Base-by-base conservation (phyloP, 768 basidiomycete genomes). In the Leccinellum rugosiceps region DNA sequence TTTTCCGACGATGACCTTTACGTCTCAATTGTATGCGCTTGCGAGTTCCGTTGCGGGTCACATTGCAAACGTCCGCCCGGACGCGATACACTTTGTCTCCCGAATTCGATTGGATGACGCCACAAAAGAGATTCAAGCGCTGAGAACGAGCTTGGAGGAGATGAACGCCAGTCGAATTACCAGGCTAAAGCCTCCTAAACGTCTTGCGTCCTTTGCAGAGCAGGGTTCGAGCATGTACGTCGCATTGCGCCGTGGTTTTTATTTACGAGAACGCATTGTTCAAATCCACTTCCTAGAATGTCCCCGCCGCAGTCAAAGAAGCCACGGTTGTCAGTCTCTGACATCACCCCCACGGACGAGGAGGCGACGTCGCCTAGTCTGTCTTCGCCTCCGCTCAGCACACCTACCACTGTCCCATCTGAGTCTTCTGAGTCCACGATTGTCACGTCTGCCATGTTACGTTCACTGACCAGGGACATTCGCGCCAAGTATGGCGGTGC, bases 381-480 rank as follows among this genome's bases (percentile, higher is more conserved):
- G 17, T 52, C 62, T 8, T 78, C 80, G 0, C 78, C 81, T 8
- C 80, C 83, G 2, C 78, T 78, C 1, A 83, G 81, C 35, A 69
- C 70, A 21, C 77, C 77, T 46, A 78, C 77, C 0, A 79, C 80
- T 1, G 70, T 77, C 5, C 63, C 68, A 28, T 71, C 75, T 10
- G 73, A 71, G 32, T 52, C 57, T 3, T 70, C 76, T 21, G 61
- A 65, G 14, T 59, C 45, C 15, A 73, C 78, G 17, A 58, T 74
- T 19, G 79, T 87, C 34, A 88, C 86, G 3, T 73, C 83, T 25
- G 82, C 83, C 15, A 88, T 88, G 87, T 67, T 89, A 50, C 82
- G 84, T 34, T 67, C 69, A 5, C 28, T 72, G 51, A 68, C 71
- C 45, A 69, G 59, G 34, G 65, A 74, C 43, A 60, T 72, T 44